Base-by-base conservation (phyloP, 1,284 basidiomycete genomes). In the Leccinum pallidistipes region DNA sequence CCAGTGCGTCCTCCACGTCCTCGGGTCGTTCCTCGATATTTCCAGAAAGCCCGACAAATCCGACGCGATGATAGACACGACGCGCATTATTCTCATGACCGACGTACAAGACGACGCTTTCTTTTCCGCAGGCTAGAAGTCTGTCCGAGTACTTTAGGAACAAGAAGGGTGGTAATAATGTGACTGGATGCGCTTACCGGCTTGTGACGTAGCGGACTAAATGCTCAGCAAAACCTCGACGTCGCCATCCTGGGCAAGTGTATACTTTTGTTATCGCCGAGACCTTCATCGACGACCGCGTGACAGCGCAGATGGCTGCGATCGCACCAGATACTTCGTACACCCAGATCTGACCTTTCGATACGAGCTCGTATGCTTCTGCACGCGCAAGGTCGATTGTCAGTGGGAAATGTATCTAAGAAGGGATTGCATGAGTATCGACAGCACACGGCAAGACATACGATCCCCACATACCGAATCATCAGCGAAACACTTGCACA, bases 251-350 rank as follows among this genome's bases (percentile, higher is more conserved):
- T 0, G 77, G 76, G 59, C 77, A 74, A 6, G 83, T 84, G 62
- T 77, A 83, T 3, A 83, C 82, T 66, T 85, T 84, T 11, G 81
- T 81, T 58, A 84, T 81, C 1, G 78, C 79, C 4, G 79, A 77
- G 6, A 83, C 78, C 9, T 70, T 72, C 12, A 73, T 69, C 27
- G 77, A 80, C 9, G 74, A 74, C 8, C 82, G 71, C 0, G 82
- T 83, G 5, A 77, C 75, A 9, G 87, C 87, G 2, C 85, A 87
- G 32, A 91, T 84, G 7, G 82, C 90, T 0, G 88, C 85, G 40
- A 91, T 78, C 10, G 66, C 67, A 2, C 61, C 66, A 6, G 67
- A 67, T 11, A 83, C 75, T 38, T 80, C 78, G 63, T 86, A 85
- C 2, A 91, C 80, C 89, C 89, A 92, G 3, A 88, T 78, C 61